Evolutionary conservation across 345 rosid genomes (phyloP).

Genomic region (Dipteronia sinensis): DNA sequence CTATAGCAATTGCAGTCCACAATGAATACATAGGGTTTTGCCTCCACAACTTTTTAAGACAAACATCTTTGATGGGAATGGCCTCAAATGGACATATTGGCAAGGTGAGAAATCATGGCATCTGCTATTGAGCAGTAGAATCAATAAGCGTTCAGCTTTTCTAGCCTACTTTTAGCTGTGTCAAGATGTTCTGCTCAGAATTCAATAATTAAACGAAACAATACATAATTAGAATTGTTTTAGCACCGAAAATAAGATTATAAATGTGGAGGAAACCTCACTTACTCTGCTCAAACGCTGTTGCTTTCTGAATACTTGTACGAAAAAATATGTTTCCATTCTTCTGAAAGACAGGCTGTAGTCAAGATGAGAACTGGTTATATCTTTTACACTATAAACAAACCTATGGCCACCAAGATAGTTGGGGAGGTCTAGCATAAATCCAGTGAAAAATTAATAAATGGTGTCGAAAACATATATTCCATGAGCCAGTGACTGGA

Average conservation of each 20-base stretch:
- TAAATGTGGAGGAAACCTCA: neutral
- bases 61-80: too few species aligned
- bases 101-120: too few species aligned
- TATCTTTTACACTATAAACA: neutral
- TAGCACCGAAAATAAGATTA: neutral
- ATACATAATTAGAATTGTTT: neutral
- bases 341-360: conserved; percentile 55
- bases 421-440: neutral
- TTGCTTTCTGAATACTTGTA: conserved; percentile 43
- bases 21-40: neutral
- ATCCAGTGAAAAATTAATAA: neutral
- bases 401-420: neutral
- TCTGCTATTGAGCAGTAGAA: neutral
- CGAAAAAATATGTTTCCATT: conserved; percentile 50
- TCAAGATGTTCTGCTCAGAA: conserved; percentile 51
- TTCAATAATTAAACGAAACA: neutral
- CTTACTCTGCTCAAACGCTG: conserved; percentile 52
- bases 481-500: neutral
- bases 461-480: neutral
- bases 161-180: conserved; percentile 43
- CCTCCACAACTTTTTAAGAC: too few species aligned
- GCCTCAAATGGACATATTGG: too few species aligned
- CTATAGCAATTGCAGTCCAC: neutral
- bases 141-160: conserved; percentile 30
- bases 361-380: conserved; percentile 9